These are phyloP conservation scores for Neodidymelliopsis sp. DNA, from an alignment of 2,329 filamentous ascomycete species.

Conservation along the genomic window DNA sequence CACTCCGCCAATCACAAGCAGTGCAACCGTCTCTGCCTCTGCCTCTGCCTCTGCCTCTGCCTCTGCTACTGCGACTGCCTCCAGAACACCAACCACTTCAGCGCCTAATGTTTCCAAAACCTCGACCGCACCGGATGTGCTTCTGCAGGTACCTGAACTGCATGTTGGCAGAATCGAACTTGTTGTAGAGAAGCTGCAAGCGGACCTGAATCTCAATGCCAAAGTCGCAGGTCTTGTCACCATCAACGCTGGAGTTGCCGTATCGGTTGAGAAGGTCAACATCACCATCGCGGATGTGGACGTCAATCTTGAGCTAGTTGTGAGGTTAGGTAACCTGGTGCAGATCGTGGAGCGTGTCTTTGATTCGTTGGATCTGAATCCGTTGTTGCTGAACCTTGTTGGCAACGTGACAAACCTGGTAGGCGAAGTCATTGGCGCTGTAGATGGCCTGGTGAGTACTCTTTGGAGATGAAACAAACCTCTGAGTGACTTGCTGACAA, in stretches of 20 bases:
- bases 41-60: constrained; percentile 14
- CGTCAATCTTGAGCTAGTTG: constrained; percentile 65
- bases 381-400: constrained; percentile 64
- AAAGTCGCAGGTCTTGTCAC: constrained; percentile 65
- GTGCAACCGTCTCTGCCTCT: constrained; percentile 11
- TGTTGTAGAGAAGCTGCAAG: constrained; percentile 65
- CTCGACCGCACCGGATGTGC: constrained; percentile 62
- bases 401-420: constrained; percentile 63
- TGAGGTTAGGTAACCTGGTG: constrained; percentile 66
- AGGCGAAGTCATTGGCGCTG: constrained; percentile 62
- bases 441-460: constrained; percentile 59
- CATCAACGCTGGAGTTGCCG: constrained; percentile 59
- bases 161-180: constrained; percentile 67
- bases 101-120: constrained; percentile 36
- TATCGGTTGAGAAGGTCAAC: constrained; percentile 61
- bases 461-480: not conserved
- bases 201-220: constrained; percentile 67
- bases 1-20: constrained; percentile 41
- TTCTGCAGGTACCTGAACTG: constrained; percentile 65
- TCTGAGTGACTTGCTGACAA: not conserved
- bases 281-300: constrained; percentile 68
- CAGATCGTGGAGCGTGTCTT: constrained; percentile 69
- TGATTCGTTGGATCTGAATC: constrained; percentile 66
- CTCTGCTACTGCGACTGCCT: constrained; percentile 14
- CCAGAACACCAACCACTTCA: constrained; percentile 29